Conservation (phyloP, 139 green algal genomes). For the Protoeuglena noctilucae region DNA sequence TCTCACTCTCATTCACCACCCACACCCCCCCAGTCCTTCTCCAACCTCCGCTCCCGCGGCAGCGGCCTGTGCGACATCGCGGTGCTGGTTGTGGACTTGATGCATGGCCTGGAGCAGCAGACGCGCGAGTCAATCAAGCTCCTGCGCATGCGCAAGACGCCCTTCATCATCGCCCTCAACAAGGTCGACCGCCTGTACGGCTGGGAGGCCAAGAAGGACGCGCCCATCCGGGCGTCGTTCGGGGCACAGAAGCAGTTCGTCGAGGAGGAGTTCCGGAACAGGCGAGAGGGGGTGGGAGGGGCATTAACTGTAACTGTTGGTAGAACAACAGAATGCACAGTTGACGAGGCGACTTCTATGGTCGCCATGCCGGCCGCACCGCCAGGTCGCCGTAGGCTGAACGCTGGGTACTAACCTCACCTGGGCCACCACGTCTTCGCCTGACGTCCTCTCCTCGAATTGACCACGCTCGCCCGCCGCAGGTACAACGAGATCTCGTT, state of each 20-base stretch:
- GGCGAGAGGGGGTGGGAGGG: constrained; percentile 12
- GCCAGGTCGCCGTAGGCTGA: no score
- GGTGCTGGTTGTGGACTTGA: constrained; percentile 94
- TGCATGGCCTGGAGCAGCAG: constrained; percentile 96
- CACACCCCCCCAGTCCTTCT: no score
- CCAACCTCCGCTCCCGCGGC: constrained; percentile 84
- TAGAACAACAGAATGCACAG: no score
- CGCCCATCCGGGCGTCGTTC: constrained; percentile 57
- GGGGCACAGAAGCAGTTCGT: constrained; percentile 51
- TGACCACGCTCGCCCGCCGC: no score
- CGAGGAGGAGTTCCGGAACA: constrained; percentile 45
- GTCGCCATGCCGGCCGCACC: no score
- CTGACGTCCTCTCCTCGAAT: no score
- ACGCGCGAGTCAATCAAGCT: constrained; percentile 95
- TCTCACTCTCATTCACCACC: no score
- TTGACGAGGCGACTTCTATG: no score
- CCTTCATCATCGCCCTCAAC: constrained; percentile 97
- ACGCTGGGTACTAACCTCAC: no score
- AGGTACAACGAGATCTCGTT: constrained; percentile 19
- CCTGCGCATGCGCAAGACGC: constrained; percentile 88
- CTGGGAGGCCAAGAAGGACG: constrained; percentile 65
- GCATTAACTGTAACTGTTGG: constrained; percentile 38
- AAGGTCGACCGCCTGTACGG: constrained; percentile 92
- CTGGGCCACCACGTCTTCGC: no score
- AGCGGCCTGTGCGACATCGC: constrained; percentile 92